Base-by-base conservation (phyloP, 371 early-diverging fungal species). In the Mortierella sp. region DNA sequence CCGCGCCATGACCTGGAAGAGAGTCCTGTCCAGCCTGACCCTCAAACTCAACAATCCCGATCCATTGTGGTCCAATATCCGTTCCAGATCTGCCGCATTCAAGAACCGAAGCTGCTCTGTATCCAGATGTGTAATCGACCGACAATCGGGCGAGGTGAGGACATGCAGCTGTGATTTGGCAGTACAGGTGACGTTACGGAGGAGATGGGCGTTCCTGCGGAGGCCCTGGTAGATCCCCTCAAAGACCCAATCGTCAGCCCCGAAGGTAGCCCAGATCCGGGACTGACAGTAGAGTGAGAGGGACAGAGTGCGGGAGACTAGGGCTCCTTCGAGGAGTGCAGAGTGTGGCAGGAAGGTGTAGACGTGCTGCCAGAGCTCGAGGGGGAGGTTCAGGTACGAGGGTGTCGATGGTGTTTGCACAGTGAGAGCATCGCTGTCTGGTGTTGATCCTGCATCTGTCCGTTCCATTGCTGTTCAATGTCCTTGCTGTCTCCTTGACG, bases 211-310 rank as follows among this genome's bases (percentile, higher is more conserved):
- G 52, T 79, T 79, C 14, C 74, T 52, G 24, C 61, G 9, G 14
- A 79, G 67, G 4, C 79, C 79, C 34, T 74, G 66, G 45, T 61
- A 53, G 34, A 74, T 22, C n/a, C 74, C 70, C 24, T 73, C 74
- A 43, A 70, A 66, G 39, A 70, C 66, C 79, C 79, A 79, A n/a
- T 79, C 79, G 7, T 79, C 79, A 3, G 70, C 63, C 8, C 39
- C 52, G 9, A 79, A 19, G 3, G 48, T 63, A 41, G 74, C 65
- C 79, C 79, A 79, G 52, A 79, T 79, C 67, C 70, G 74, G 22
- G 79, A 74, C 5, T 79, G 79, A n/a, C 79, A 79, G 40, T 61
- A 79, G 41, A 65, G 74, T 0, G 79, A 70, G 29, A 79, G 63
- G 19, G 70, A 48, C 10, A 65, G 66, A 1, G 41, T 55, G 24